Evolutionary conservation across 2,329 filamentous ascomycete species (phyloP).

Genomic region (Alternaria burnsii): DNA sequence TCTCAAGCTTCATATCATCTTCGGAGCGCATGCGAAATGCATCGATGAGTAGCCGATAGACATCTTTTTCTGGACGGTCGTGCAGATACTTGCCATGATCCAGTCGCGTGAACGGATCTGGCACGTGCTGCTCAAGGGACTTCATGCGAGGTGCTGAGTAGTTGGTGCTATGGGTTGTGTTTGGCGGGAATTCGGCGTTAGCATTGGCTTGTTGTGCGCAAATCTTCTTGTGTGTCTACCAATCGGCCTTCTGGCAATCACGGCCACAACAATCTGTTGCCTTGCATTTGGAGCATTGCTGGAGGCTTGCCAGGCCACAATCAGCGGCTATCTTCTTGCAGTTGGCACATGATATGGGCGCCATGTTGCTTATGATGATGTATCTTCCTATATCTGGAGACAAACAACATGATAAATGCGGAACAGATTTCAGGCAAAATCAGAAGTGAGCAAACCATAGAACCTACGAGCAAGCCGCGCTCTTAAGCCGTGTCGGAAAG

Average conservation of each 20-base stretch:
- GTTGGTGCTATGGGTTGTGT: slow-evolving; percentile 7
- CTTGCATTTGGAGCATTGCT: slow-evolving; percentile 43
- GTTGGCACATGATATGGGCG: slow-evolving; percentile 11
- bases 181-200: background rate
- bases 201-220: slow-evolving; percentile 22
- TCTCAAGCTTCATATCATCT: slow-evolving; percentile 29
- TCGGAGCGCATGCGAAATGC: slow-evolving; percentile 37
- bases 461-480: too few species aligned
- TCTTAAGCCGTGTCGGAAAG: background rate
- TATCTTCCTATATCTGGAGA: background rate
- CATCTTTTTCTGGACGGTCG: slow-evolving; percentile 33
- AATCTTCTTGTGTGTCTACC: slow-evolving; percentile 48
- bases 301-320: slow-evolving; percentile 19
- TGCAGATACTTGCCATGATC: slow-evolving; percentile 35
- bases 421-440: background rate
- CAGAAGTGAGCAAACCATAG: background rate
- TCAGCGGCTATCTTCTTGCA: slow-evolving; percentile 30
- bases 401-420: background rate
- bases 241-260: slow-evolving; percentile 46
- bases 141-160: slow-evolving; percentile 13
- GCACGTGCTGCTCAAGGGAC: slow-evolving; percentile 26
- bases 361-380: background rate
- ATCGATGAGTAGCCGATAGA: slow-evolving; percentile 44
- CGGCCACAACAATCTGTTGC: slow-evolving; percentile 42
- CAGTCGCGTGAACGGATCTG: slow-evolving; percentile 35